Evolutionary conservation across 306 rosid species (phyloP), one percentile per base, ranked within the genome.

Genomic region (Ceratonia siliqua): DNA sequence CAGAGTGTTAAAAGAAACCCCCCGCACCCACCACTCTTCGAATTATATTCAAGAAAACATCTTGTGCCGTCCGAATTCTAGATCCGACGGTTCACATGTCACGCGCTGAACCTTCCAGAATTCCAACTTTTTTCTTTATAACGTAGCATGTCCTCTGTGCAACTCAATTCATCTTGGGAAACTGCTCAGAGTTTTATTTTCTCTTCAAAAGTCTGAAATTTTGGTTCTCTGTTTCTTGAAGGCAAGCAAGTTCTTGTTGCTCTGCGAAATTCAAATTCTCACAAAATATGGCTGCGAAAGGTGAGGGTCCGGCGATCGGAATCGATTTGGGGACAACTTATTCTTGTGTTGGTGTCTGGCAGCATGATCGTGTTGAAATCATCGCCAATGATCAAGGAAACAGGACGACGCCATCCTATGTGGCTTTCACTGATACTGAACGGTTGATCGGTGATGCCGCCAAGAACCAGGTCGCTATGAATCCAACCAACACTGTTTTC

Each of bases 341-440:
- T 18, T 86, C 90, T 0, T 86, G 87, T 17, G 87, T 83, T 5
- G 87, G 87, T 1, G 85, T 83, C 30, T 86, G 90, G 90, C 90
- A 83, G 25, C 84, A 81, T 13, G 90, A 86, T 55, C 85, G 87
- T 30, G 90, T 86, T 5, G 90, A 86, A 55, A 86, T 86, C 82
- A 83, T 86, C 46, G 85, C 90, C 20, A 86, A 86, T 33, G 87
- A 86, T 33, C 90, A 83, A 27, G 90, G 87, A 42, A 86, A 86
- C 73, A 80, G 85, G 33, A 86, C 85, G 24, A 86, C 90, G 18
- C 90, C 90, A 4, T 86, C 90, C 22, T 86, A 83, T 5, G 87
- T 86, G 7, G 87, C 90, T 0, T 86, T 86, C 76, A 86, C 90
- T 0, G 90, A 86, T 20, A 78, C 87, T 1, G 85, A 86, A 41